Evolutionary conservation across 2,329 filamentous ascomycete species (phyloP).

Genomic region (Cercospora brassicicola): DNA sequence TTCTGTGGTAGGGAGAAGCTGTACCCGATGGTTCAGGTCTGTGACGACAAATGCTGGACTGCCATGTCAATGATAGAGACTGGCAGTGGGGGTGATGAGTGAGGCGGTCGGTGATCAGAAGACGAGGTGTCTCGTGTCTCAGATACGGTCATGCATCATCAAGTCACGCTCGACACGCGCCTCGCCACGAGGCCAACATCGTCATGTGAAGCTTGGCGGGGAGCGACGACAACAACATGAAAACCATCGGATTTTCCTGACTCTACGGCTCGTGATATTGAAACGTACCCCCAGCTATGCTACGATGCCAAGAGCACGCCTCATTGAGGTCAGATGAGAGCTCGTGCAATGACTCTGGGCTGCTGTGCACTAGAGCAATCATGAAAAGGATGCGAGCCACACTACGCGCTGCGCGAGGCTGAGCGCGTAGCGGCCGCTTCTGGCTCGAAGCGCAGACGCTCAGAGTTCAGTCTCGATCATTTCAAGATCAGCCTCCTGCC

Average conservation of each 20-base stretch:
- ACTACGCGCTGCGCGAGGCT: not conserved
- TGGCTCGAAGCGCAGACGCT: not conserved
- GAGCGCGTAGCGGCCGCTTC: not conserved
- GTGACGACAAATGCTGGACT: not conserved
- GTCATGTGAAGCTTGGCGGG: constrained; percentile 1
- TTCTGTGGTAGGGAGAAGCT: not conserved
- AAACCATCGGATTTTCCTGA: no score
- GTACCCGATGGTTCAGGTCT: not conserved
- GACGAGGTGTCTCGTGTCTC: not conserved
- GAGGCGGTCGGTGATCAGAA: not conserved
- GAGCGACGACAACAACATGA: no score
- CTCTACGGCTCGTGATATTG: not conserved
- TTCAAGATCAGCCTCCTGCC: not conserved
- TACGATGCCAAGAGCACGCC: not conserved
- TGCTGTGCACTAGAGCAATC: not conserved
- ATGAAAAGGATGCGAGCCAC: not conserved
- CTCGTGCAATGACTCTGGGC: not conserved
- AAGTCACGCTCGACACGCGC: constrained; percentile 1
- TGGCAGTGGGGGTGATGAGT: not conserved
- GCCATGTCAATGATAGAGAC: constrained; percentile 1
- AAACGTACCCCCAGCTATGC: not conserved
- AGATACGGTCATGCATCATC: constrained; percentile 4
- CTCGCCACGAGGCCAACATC: not conserved
- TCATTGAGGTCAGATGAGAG: not conserved
- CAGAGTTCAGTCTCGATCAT: not conserved